Conservation (phyloP, 176 grass and related monocot species). For the Neostapfia colusana region DNA sequence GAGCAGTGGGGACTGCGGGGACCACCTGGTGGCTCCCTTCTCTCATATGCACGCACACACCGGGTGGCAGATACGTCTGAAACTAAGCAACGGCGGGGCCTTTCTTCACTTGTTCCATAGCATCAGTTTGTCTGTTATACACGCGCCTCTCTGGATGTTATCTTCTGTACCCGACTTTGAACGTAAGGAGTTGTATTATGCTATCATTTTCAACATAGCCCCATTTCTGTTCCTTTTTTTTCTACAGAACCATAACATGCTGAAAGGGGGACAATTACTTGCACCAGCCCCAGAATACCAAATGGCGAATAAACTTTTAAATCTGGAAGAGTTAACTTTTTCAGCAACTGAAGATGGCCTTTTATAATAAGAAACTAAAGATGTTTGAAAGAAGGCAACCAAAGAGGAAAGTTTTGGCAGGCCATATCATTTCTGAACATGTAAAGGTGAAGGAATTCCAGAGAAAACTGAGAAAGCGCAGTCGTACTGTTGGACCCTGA, state of each 20-base stretch:
- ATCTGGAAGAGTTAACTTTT: background rate
- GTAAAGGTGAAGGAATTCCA: background rate
- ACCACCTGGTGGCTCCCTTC: constrained; percentile 42
- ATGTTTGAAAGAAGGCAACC: background rate
- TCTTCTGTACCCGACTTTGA: constrained; percentile 4
- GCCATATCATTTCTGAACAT: background rate
- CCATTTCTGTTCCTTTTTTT: constrained; percentile 39
- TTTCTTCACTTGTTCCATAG: constrained; percentile 42
- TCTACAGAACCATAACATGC: constrained; percentile 7
- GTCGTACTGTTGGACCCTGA: background rate
- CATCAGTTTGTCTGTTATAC: constrained; percentile 37
- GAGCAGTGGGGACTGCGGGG: constrained; percentile 50
- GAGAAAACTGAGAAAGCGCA: background rate
- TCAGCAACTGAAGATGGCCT: background rate
- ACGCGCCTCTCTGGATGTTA: constrained; percentile 41
- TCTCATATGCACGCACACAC: constrained; percentile 52
- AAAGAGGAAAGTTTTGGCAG: background rate
- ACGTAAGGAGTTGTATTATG: constrained; percentile 2
- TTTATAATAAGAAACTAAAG: background rate
- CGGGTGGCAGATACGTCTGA: constrained; percentile 40
- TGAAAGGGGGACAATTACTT: constrained; percentile 11
- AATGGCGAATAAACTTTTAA: background rate
- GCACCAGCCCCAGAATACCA: background rate
- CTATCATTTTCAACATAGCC: constrained; percentile 3
- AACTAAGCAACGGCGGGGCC: constrained; percentile 17